Percentiles rank a stretch among this genome's conserved stretches.
These are phyloP conservation scores for Synura sp. DNA, from an alignment of 352 stramenopile genomes.

Conservation along the genomic window DNA sequence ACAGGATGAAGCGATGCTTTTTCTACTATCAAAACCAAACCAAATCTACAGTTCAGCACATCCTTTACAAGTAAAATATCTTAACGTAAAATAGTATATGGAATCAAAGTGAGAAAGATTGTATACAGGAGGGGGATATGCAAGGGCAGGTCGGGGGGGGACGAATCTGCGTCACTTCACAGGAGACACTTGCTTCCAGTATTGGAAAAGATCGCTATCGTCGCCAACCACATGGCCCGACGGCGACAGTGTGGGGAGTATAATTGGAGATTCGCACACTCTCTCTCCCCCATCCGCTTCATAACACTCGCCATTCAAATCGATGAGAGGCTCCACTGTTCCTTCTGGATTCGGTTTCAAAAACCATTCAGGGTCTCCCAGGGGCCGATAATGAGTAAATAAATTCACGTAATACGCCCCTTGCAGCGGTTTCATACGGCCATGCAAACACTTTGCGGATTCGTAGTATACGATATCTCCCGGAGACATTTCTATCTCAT, in stretches of 20 bases:
- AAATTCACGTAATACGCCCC: constrained; percentile 62
- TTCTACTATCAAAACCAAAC: no score
- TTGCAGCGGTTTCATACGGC: constrained; percentile 56
- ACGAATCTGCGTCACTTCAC: no score
- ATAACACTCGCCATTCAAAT: constrained; percentile 48
- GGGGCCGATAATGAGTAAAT: constrained; percentile 68
- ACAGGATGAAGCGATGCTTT: no score
- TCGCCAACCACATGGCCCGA: constrained; percentile 43
- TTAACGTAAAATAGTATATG: no score
- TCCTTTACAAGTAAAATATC: no score
- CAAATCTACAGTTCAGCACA: no score
- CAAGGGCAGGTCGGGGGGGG: no score
- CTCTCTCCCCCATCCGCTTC: constrained; percentile 48
- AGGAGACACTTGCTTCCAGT: constrained; percentile 48
- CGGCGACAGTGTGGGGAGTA: constrained; percentile 46
- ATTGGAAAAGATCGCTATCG: constrained; percentile 52
- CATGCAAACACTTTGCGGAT: constrained; percentile 61
- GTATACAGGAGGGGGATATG: no score
- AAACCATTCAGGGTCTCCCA: constrained; percentile 55
- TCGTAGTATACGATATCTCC: constrained; percentile 69
- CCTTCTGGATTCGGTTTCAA: constrained; percentile 51
- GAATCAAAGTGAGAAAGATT: no score
- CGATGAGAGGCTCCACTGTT: constrained; percentile 52
- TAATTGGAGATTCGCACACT: no score
- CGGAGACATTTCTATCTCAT: constrained; percentile 58